These are phyloP conservation scores for Gamsiella multidivaricata DNA, from an alignment of 192 early-diverging fungal species.

Conservation along the genomic window DNA sequence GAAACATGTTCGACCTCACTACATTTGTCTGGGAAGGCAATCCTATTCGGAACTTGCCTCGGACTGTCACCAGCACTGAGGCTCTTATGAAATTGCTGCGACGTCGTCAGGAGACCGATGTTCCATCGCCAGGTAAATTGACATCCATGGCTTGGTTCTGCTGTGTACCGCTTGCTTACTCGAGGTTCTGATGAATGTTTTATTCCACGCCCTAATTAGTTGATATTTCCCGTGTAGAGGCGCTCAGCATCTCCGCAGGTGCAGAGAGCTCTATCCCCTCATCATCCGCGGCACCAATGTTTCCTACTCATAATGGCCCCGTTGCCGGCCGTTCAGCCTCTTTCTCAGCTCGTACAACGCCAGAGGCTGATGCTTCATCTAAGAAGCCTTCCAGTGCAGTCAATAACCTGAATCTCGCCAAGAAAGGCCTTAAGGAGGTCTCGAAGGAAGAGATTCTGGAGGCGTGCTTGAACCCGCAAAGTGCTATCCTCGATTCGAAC, in stretches of 20 bases:
- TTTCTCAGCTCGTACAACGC: neutral
- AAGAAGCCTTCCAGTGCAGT: slow-evolving; percentile 16
- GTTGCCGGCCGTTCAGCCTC: neutral
- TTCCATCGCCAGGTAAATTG: slow-evolving; percentile 21
- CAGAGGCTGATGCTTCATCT: neutral
- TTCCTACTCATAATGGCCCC: neutral
- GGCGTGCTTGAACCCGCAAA: slow-evolving; percentile 36
- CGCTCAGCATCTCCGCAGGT: slow-evolving; percentile 24
- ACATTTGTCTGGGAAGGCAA: slow-evolving; percentile 64
- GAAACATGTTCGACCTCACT: slow-evolving; percentile 55
- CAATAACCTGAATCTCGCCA: slow-evolving; percentile 56
- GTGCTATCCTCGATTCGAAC: slow-evolving; percentile 44
- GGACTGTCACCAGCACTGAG: slow-evolving; percentile 44
- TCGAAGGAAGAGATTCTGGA: slow-evolving; percentile 35
- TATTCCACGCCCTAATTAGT: neutral
- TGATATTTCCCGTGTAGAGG: slow-evolving; percentile 40
- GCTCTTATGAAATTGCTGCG: slow-evolving; percentile 57
- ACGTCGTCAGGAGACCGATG: slow-evolving; percentile 46
- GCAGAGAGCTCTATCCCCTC: neutral
- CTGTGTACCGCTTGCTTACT: too few species aligned
- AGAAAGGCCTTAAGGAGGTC: slow-evolving; percentile 50
- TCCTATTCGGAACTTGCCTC: slow-evolving; percentile 55
- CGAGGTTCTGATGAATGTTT: neutral
- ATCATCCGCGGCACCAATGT: neutral
- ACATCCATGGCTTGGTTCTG: neutral